A percentile compares a stretch with the other conserved stretches of the same genome.
Conservation (phyloP, 1,284 basidiomycete species). For the Moesziomyces sp. region DNA sequence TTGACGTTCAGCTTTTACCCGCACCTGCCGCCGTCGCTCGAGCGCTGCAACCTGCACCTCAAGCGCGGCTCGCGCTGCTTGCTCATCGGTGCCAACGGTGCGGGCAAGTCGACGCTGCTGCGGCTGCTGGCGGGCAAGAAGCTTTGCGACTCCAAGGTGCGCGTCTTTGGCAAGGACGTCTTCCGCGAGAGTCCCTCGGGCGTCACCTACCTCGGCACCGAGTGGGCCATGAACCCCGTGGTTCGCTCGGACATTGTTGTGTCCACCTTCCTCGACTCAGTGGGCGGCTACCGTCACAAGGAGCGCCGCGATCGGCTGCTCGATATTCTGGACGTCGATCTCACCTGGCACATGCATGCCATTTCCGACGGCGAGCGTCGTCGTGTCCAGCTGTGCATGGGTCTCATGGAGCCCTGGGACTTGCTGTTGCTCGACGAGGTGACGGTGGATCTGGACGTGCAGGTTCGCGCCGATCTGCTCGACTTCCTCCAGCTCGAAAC, state of each 20-base stretch:
- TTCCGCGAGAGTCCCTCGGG: constrained; percentile 62
- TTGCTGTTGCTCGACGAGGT: constrained; percentile 95
- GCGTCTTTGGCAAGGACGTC: constrained; percentile 64
- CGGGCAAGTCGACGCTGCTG: constrained; percentile 94
- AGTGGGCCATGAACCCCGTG: constrained; percentile 93
- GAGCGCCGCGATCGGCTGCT: constrained; percentile 85
- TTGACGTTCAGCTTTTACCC: constrained; percentile 59
- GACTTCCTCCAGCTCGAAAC: constrained; percentile 87
- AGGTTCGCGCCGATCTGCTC: constrained; percentile 90
- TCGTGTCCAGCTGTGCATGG: constrained; percentile 93
- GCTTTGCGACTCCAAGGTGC: constrained; percentile 55
- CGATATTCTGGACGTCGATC: constrained; percentile 90
- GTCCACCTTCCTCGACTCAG: constrained; percentile 80
- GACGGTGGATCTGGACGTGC: constrained; percentile 97
- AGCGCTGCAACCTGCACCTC: constrained; percentile 58
- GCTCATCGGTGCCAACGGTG: constrained; percentile 71
- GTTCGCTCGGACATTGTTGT: constrained; percentile 74
- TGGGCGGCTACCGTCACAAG: constrained; percentile 94
- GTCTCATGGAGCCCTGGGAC: constrained; percentile 95
- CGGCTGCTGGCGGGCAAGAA: constrained; percentile 91
- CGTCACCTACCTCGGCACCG: constrained; percentile 80
- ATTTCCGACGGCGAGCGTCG: constrained; percentile 97
- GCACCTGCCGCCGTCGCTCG: constrained; percentile 51
- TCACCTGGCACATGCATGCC: constrained; percentile 79
- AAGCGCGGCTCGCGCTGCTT: constrained; percentile 60